Base-by-base conservation (phyloP, 2,329 filamentous ascomycete species). In the Chaetomium strumarium region DNA sequence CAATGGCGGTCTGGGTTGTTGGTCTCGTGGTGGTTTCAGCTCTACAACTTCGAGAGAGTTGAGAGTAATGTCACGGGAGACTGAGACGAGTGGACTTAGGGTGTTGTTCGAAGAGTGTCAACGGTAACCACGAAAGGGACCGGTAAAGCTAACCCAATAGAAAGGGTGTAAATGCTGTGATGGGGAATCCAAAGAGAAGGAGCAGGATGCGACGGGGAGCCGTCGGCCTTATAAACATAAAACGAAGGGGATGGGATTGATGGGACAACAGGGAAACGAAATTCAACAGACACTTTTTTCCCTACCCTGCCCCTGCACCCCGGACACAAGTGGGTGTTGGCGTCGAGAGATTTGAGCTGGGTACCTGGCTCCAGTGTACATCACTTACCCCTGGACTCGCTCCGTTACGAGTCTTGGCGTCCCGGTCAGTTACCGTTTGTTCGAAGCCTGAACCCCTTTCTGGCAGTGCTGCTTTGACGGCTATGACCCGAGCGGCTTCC, bases 171-270 rank as follows among this genome's bases (percentile, higher is more conserved):
- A 50, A 47, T 44, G 43, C 17, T 56, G 50, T 53, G 55, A 60
- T 59, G 51, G 53, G 24, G 55, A 54, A 57, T 59, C 56, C 58
- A 59, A 60, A 55, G 52, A 52, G 57, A 55, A 47, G 36, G 50
- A 49, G 52, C 36, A 33, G 41, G 43, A 57, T 51, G 58, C 55
- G 53, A 57, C 51, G 50, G 59, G 59, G 55, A 57, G 52, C 53
- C 44, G 34, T 52, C 42, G 46, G 56, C 58, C 60, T 60, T 59
- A 61, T 53, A 50, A 62, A 57, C 50, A 53, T 55, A 57, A n/a
- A n/a, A 8, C 34, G 13, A 37, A n/a, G 34, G n/a, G 34, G 51
- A 53, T 49, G 34, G 33, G 49, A 61, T 60, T 55, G 57, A 50
- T 57, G 42, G 49, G 50, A 52, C 41, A 55, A 34, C 48, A 58